phyloP scores from a whole-genome alignment of 2,329 filamentous ascomycete species.

The Diaporthe ilicicola region DNA sequence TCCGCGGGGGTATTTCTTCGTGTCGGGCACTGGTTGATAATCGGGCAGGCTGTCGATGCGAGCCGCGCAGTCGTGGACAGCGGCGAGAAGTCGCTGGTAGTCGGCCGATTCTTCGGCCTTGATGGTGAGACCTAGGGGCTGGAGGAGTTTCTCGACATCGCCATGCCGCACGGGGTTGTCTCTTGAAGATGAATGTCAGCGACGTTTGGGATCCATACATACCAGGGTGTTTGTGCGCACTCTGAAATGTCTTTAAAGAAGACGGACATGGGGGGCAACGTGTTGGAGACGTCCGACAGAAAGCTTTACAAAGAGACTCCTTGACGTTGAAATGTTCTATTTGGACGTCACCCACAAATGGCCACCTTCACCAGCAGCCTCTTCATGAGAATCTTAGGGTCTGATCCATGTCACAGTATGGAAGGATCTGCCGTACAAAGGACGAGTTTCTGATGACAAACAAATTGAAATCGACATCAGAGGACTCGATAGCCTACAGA shows the following conservation, averaged over 20 bases:
- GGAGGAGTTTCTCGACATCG: conserved; percentile 48
- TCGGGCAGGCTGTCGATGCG: conserved; percentile 53
- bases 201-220: neutral
- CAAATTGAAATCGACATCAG: neutral
- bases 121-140: conserved; percentile 47
- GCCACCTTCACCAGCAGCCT: neutral
- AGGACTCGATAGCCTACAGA: too few relatives aligned
- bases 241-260: conserved; percentile 48
- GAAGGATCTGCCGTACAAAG: neutral
- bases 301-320: neutral
- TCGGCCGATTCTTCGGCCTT: conserved; percentile 49
- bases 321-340: neutral
- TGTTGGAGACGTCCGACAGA: conserved; percentile 37
- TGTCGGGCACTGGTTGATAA: conserved; percentile 36
- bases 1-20: neutral
- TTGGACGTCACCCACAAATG: neutral
- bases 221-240: neutral
- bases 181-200: neutral
- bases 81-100: conserved; percentile 57
- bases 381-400: neutral
- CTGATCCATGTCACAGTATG: neutral
- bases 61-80: conserved; percentile 60
- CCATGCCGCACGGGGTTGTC: conserved; percentile 49
- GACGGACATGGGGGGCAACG: conserved; percentile 43
- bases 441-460: neutral